phyloP scores from a whole-genome alignment of 306 rosid species.

The Gastrolobium villosum region DNA sequence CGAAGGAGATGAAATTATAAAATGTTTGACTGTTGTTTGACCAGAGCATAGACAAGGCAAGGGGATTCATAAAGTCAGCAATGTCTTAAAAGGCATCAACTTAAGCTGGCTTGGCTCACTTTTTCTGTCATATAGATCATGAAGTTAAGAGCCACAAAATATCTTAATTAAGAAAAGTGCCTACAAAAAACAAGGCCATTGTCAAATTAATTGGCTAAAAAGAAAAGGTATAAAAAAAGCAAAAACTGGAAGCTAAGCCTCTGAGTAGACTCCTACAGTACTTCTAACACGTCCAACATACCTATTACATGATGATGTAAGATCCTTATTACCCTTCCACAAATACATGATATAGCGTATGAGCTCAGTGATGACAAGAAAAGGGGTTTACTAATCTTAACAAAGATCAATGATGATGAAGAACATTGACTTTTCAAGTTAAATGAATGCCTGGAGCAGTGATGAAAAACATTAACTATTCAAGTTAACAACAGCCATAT shows the following conservation, averaged over 20 bases:
- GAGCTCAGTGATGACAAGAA: slow-evolving; percentile 11
- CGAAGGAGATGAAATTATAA: not conserved
- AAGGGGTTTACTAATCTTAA: not conserved
- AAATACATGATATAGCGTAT: not conserved
- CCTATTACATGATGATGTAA: slow-evolving; percentile 3
- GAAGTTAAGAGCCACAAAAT: slow-evolving; percentile 14
- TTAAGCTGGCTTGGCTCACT: slow-evolving; percentile 15
- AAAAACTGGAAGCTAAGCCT: not conserved
- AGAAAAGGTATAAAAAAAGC: not conserved
- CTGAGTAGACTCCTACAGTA: not conserved
- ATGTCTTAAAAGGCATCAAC: slow-evolving; percentile 12
- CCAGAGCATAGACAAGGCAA: slow-evolving; percentile 6
- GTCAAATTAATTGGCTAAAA: not conserved
- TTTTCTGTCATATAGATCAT: slow-evolving; percentile 9
- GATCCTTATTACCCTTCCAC: slow-evolving; percentile 11
- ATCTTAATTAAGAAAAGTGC: not conserved
- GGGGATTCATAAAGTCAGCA: not conserved
- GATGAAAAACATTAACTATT: slow-evolving; percentile 11
- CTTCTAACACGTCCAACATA: not conserved
- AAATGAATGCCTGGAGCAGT: not conserved
- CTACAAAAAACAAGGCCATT: not conserved
- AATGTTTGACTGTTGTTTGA: slow-evolving; percentile 16
- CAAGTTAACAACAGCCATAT: not conserved
- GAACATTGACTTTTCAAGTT: not conserved
- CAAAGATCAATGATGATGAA: not conserved